These are phyloP conservation scores for Pilobolus umbonatus DNA, from an alignment of 192 early-diverging fungal species.

Conservation along the genomic window DNA sequence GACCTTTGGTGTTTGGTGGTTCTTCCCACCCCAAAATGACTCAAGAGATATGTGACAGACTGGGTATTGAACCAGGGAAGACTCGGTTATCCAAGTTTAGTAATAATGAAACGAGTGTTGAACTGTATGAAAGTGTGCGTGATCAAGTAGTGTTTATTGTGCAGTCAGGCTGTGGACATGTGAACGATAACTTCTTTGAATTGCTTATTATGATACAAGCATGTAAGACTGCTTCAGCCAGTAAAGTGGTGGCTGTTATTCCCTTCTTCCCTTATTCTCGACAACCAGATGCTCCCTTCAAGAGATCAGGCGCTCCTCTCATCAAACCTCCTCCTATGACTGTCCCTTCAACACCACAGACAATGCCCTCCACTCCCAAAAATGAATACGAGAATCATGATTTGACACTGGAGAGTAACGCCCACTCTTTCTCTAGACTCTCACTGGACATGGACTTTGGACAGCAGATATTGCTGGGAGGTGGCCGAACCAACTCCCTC, in stretches of 20 bases:
- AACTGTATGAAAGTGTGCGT: conserved; percentile 85
- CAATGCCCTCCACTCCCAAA: conserved; percentile 6
- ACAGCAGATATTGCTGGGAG: conserved; percentile 12
- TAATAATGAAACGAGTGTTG: conserved; percentile 93
- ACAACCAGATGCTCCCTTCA: conserved; percentile 66
- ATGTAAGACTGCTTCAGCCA: conserved; percentile 90
- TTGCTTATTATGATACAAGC: conserved; percentile 95
- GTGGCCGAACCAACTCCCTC: neutral
- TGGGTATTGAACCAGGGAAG: conserved; percentile 67
- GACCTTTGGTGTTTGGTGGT: conserved; percentile 43
- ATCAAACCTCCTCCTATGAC: conserved; percentile 38
- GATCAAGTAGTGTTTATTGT: conserved; percentile 93
- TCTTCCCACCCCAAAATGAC: conserved; percentile 80
- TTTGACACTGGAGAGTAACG: neutral
- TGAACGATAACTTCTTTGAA: conserved; percentile 97
- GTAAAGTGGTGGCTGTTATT: conserved; percentile 86
- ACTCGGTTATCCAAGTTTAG: conserved; percentile 83
- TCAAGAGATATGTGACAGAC: conserved; percentile 72
- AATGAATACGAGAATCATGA: conserved; percentile 1
- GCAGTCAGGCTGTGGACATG: conserved; percentile 87
- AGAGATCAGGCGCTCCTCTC: conserved; percentile 43
- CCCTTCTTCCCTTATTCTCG: conserved; percentile 96
- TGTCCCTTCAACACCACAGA: conserved; percentile 24
- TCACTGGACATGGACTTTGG: conserved; percentile 5
- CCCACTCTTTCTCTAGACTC: conserved; percentile 3